A percentile compares a stretch with the other conserved stretches of the same genome.
Conservation (phyloP, 2,329 filamentous ascomycete species). For the Fusarium odoratissimum region DNA sequence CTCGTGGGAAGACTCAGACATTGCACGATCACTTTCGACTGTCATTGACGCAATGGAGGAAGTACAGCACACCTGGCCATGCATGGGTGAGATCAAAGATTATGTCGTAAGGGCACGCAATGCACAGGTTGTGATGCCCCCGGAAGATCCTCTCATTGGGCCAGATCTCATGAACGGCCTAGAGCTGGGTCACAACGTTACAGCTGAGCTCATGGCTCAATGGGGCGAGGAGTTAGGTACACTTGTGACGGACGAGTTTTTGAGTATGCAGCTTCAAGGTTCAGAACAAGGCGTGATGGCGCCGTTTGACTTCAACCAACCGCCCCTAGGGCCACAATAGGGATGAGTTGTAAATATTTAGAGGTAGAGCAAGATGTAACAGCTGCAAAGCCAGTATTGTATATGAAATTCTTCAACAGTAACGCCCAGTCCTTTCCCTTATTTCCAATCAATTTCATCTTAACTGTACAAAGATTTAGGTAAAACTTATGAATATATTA, state of each 20-base stretch:
- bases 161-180: slow-evolving; percentile 51
- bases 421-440: not conserved
- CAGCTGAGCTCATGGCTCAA: slow-evolving; percentile 45
- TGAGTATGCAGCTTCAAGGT: slow-evolving; percentile 49
- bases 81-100: slow-evolving; percentile 56
- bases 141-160: slow-evolving; percentile 48
- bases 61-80: slow-evolving; percentile 63
- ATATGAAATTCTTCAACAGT: not conserved
- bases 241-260: slow-evolving; percentile 51
- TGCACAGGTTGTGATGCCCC: slow-evolving; percentile 47
- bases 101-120: slow-evolving; percentile 48
- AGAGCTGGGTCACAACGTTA: slow-evolving; percentile 41
- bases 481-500: not conserved
- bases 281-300: slow-evolving; percentile 41
- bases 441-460: not conserved
- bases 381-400: not conserved
- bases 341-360: not conserved
- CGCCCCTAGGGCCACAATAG: slow-evolving; percentile 23
- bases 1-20: slow-evolving; percentile 56
- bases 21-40: slow-evolving; percentile 62
- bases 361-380: not conserved
- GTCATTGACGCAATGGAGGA: slow-evolving; percentile 62
- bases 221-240: slow-evolving; percentile 49
- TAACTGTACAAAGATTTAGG: not conserved
- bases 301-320: slow-evolving; percentile 49